Base-by-base conservation (phyloP, 208 protist species). In the Acanthamoeba royreba region DNA sequence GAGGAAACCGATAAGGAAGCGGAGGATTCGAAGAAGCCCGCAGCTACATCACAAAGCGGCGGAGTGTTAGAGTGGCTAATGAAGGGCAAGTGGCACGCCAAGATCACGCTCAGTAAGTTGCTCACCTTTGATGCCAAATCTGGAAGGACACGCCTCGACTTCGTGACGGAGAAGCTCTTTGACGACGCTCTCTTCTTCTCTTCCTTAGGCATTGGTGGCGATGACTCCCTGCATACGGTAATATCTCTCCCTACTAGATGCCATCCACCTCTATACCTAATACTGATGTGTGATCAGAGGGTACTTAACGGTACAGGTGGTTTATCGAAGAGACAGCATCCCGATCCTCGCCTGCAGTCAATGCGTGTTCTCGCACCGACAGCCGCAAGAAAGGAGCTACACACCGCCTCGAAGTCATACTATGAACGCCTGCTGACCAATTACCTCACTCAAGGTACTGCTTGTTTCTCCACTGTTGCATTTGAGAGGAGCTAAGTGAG, bases 1-100 rank as follows among this genome's bases (percentile, higher is more conserved):
- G 61, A 38, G 42, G 61, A 35, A n/a, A 11, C 4, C 55, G 11
- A 5, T 35, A 5, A 25, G 25, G 55, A 5, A 2, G 17, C 38
- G 1, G 63, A 77, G 5, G 35, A 77, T 4, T 8, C 19, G 15
- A 1, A 7, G 2, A 7, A 69, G 19, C 5, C 55, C 25, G 19
- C 55, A 66, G 55, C 11, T 5, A 5, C 55, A 28, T 8, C 55
- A 8, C 35, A 77, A 19, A 53, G 38, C 25, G 25, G 43, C 52
- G n/a, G n/a, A n/a, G 46, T 91, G 53, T 28, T 91, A 7, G 85
- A 91, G 35, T 91, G 85, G 85, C 85, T 61, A n/a, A 91, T 91
- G 85, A 91, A 91, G 53, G 85, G 85, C 58, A 91, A 91, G 43
- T 91, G 85, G 85, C 85, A 91, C 58, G 85, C 85, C 49, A 91